Percentiles rank a stretch among this genome's conserved stretches.
phyloP scores from a whole-genome alignment of 805 yeast species.

The Ogataea chonburiensis region DNA sequence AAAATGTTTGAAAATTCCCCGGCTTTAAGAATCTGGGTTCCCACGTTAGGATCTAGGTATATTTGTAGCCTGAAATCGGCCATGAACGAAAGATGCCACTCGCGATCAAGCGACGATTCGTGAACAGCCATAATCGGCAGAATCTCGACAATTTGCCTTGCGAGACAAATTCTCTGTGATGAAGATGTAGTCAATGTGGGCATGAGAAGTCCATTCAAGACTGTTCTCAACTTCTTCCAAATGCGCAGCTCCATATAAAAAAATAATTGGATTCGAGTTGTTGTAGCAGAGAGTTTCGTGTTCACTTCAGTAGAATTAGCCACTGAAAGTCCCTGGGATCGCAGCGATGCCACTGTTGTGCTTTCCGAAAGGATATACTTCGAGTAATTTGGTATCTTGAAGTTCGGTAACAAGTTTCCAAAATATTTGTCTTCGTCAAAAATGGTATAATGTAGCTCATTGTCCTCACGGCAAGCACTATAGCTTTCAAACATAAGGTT shows the following conservation, averaged over 20 bases:
- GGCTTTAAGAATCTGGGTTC: constrained; percentile 40
- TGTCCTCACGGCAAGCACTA: constrained; percentile 35
- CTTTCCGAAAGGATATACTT: constrained; percentile 29
- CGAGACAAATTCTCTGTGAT: constrained; percentile 45
- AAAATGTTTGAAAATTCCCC: constrained; percentile 44
- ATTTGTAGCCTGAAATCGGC: constrained; percentile 33
- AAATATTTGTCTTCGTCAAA: constrained; percentile 26
- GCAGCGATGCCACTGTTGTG: constrained; percentile 26
- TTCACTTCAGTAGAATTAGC: no score
- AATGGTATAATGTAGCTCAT: constrained; percentile 18
- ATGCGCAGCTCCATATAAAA: constrained; percentile 59
- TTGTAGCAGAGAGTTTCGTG: constrained; percentile 2
- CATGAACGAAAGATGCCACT: constrained; percentile 40
- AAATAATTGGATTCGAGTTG: constrained; percentile 57
- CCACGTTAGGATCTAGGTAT: constrained; percentile 33
- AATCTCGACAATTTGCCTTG: constrained; percentile 52
- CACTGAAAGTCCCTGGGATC: constrained; percentile 12
- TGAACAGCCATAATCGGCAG: constrained; percentile 51
- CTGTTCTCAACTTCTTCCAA: constrained; percentile 49
- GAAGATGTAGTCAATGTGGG: constrained; percentile 56
- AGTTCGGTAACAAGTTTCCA: constrained; percentile 37
- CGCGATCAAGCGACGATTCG: constrained; percentile 47
- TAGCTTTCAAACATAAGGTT: constrained; percentile 40
- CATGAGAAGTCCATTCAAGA: constrained; percentile 47
- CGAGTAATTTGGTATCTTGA: constrained; percentile 36